Evolutionary conservation across 2,329 filamentous ascomycete species (phyloP).

Genomic region (Chalaropsis thielavioides): DNA sequence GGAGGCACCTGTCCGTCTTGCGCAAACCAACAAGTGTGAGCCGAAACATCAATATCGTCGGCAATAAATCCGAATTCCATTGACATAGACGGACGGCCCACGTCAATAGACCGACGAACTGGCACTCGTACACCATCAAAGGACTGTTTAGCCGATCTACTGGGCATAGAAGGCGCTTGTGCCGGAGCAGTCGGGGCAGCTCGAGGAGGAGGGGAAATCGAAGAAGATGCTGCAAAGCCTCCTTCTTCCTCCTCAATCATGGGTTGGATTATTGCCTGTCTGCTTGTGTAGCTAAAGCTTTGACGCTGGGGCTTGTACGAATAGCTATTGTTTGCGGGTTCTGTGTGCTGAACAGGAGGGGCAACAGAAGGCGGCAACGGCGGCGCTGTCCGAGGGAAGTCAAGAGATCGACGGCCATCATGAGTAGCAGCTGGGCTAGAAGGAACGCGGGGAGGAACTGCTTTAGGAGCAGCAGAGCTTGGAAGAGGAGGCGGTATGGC

Average conservation of each 20-base stretch:
- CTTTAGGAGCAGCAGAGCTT: constrained; percentile 30
- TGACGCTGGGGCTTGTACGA: constrained; percentile 35
- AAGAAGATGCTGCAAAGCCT: constrained; percentile 27
- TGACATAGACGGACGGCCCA: constrained; percentile 50
- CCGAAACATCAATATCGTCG: constrained; percentile 66
- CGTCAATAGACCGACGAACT: constrained; percentile 53
- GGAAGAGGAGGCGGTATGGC: constrained; percentile 37
- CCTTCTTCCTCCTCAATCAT: constrained; percentile 34
- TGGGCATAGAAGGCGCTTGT: constrained; percentile 20
- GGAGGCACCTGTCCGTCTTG: constrained; percentile 68
- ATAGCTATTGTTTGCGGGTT: constrained; percentile 36
- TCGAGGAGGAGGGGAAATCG: constrained; percentile 9
- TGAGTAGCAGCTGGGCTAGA: constrained; percentile 39
- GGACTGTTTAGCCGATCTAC: constrained; percentile 38
- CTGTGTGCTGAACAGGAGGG: constrained; percentile 16
- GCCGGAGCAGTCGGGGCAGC: constrained; percentile 23
- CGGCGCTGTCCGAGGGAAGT: constrained; percentile 39
- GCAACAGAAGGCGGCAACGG: constrained; percentile 19
- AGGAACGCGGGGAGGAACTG: constrained; percentile 44
- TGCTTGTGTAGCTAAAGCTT: constrained; percentile 15
- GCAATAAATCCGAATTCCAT: constrained; percentile 75
- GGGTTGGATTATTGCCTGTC: constrained; percentile 24
- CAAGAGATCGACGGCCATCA: constrained; percentile 43
- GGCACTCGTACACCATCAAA: constrained; percentile 44
- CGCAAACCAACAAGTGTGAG: constrained; percentile 72